Evolutionary conservation across 73 alveolate genomes (phyloP).

Genomic region (Paramecium sonneborni): DNA sequence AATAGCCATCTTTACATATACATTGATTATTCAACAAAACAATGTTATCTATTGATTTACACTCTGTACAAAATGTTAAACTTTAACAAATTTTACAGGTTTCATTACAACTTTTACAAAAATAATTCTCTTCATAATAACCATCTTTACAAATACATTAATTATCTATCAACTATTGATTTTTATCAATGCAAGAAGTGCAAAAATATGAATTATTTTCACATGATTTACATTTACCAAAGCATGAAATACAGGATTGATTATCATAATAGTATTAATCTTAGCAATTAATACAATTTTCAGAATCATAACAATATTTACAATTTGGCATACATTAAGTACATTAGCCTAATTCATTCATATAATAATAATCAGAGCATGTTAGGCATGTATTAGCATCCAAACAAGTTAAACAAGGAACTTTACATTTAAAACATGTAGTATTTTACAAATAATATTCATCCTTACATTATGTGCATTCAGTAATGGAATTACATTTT

Average conservation of each 20-base stretch:
- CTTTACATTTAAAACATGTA: neutral
- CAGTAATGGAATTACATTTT: neutral
- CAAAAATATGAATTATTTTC: neutral
- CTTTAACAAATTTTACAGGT: neutral
- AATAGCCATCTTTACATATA: neutral
- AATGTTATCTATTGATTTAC: neutral
- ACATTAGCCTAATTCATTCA: neutral
- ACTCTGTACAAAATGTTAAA: neutral
- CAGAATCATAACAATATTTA: neutral
- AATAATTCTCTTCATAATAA: neutral
- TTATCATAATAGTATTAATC: neutral
- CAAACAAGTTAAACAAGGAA: neutral
- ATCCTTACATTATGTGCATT: neutral
- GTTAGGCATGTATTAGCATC: neutral
- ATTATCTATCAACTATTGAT: neutral
- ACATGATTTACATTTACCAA: slow-evolving; percentile 25
- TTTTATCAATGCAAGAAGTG: neutral
- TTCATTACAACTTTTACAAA: neutral
- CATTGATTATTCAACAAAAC: neutral
- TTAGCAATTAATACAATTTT: neutral
- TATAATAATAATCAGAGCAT: neutral
- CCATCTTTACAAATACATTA: slow-evolving; percentile 20
- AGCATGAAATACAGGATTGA: neutral
- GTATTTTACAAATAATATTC: neutral
- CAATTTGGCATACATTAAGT: neutral